Base-by-base conservation (phyloP, 257 asterid species). In the Cordia subcordata region DNA sequence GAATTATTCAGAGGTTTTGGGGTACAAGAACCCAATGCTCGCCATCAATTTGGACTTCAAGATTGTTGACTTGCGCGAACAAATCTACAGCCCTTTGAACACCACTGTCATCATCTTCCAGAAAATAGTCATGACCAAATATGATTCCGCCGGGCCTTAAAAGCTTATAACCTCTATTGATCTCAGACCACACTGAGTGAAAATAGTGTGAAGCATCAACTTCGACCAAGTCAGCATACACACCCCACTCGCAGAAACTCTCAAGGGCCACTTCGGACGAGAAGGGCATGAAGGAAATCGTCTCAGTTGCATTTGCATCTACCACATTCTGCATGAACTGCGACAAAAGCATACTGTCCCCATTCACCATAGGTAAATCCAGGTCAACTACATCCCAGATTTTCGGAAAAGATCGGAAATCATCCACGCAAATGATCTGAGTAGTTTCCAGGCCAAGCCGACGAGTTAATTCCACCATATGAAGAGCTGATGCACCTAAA, bases 251-350 rank as follows among this genome's bases (percentile, higher is more conserved):
- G 32, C 94, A 85, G 20, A 85, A 79, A 11, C 77, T 81, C 5
- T 61, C 76, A 13, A 85, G 75, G 21, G 85, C 84, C 10, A 87
- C 77, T 17, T 75, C 78, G 0, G 82, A 72, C 3, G 94, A 85
- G 66, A 85, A 85, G 0, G 94, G 90, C 66, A 70, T 5, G 63
- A 70, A 70, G 16, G 62, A 10, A 0, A 77, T 44, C 4, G 68
- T 44, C 22, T 70, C 73, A 5, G 79, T 64, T 10, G 82, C 86
- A 59, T 77, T 79, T 0, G 59, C 81, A 21, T 53, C 42, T 19
- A 60, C 67, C 39, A 82, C 86, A 54, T 82, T 82, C 61, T 83
- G 81, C 94, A 85, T 85, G 77, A 82, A 85, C 67, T 85, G 94
- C 68, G 72, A 78, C 40, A 85, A 14, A 8, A 85, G 52, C 65